A percentile compares a stretch with the other conserved stretches of the same genome.
These are phyloP conservation scores for Xerocomus amazonicus DNA, from an alignment of 1,284 basidiomycete genomes.

Conservation along the genomic window DNA sequence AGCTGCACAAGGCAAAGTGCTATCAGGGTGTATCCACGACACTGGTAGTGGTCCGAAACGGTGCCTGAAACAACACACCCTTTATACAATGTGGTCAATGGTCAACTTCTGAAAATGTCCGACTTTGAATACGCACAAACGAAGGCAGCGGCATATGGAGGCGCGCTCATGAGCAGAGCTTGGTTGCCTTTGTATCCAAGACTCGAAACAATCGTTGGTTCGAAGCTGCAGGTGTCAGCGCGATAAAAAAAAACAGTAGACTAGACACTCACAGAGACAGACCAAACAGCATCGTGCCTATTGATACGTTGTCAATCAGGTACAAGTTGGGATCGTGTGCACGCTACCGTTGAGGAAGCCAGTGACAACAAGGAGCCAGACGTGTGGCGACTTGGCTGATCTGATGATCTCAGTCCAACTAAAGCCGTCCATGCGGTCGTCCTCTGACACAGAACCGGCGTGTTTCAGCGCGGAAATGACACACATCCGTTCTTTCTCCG, in stretches of 20 bases:
- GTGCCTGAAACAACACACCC: background rate
- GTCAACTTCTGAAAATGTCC: constrained; percentile 11
- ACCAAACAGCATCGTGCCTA: background rate
- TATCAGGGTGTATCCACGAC: constrained; percentile 40
- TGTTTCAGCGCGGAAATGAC: background rate
- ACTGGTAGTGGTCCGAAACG: constrained; percentile 43
- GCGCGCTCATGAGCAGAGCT: background rate
- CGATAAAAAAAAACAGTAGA: background rate
- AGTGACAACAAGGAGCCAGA: background rate
- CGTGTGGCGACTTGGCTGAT: background rate
- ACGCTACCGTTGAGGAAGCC: background rate
- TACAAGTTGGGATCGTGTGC: background rate
- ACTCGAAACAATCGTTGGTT: background rate
- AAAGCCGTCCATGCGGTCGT: background rate
- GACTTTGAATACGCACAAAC: background rate
- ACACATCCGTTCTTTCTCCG: background rate
- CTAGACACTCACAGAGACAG: background rate
- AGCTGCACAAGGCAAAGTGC: constrained; percentile 36
- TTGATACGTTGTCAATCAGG: background rate
- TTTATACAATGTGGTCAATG: constrained; percentile 14
- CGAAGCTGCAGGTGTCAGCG: background rate
- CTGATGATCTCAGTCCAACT: background rate
- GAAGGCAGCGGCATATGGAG: background rate
- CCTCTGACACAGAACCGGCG: background rate
- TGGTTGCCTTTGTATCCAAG: constrained; percentile 1